A percentile compares a stretch with the other conserved stretches of the same genome.
These are phyloP conservation scores for Penicillium taxi DNA, from an alignment of 495 filamentous ascomycete species.

Conservation along the genomic window DNA sequence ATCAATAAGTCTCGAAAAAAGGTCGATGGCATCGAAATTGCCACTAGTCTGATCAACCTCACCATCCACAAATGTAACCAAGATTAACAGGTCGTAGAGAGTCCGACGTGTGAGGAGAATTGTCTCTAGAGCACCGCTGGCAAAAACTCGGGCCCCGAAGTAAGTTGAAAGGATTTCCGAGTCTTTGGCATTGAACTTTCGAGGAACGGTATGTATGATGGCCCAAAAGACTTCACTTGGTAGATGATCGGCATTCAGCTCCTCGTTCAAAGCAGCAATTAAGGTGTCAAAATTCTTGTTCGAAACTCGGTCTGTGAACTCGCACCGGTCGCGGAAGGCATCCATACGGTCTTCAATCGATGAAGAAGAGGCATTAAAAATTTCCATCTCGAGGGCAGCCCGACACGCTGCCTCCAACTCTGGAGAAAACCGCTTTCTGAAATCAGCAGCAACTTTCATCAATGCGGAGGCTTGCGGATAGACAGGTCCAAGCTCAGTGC, in stretches of 20 bases:
- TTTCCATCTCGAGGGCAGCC: slow-evolving; percentile 54
- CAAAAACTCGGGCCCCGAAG: slow-evolving; percentile 63
- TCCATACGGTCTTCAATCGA: slow-evolving; percentile 63
- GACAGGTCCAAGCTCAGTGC: slow-evolving; percentile 30
- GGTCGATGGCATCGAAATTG: slow-evolving; percentile 54
- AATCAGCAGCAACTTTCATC: slow-evolving; percentile 51
- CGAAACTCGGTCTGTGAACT: slow-evolving; percentile 63
- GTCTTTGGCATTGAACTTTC: slow-evolving; percentile 33
- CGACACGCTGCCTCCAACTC: slow-evolving; percentile 53
- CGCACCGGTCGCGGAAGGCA: slow-evolving; percentile 59
- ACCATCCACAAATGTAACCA: slow-evolving; percentile 73
- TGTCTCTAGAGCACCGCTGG: slow-evolving; percentile 71
- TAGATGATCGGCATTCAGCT: slow-evolving; percentile 36
- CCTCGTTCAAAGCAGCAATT: slow-evolving; percentile 31
- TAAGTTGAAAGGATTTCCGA: slow-evolving; percentile 47
- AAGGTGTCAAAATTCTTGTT: slow-evolving; percentile 55
- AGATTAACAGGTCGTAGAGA: slow-evolving; percentile 71
- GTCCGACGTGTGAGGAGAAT: slow-evolving; percentile 56
- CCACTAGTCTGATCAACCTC: slow-evolving; percentile 62
- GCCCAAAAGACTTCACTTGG: slow-evolving; percentile 44
- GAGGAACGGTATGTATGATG: slow-evolving; percentile 38
- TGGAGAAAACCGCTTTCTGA: slow-evolving; percentile 51
- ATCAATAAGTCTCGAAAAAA: slow-evolving; percentile 60
- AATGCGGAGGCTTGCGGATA: slow-evolving; percentile 39
- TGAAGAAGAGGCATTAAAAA: slow-evolving; percentile 58